These are phyloP conservation scores for Arthonia radiata DNA, from an alignment of 495 filamentous ascomycete genomes.

Conservation along the genomic window DNA sequence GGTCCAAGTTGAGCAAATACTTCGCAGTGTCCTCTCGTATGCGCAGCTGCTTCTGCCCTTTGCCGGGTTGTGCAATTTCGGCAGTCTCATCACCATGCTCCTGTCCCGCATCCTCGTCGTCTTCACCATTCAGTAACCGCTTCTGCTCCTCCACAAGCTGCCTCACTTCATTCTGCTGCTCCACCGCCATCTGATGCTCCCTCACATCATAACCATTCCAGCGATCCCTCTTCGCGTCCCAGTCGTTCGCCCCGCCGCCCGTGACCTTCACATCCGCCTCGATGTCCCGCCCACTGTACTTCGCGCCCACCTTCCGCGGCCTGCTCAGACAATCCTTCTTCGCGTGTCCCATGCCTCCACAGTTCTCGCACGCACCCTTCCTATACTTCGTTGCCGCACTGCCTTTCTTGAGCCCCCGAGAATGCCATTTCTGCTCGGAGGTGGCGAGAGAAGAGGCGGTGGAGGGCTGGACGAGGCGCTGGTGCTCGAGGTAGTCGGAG, in stretches of 20 bases:
- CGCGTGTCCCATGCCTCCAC: conserved; percentile 88
- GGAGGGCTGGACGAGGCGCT: no score
- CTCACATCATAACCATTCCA: conserved; percentile 91
- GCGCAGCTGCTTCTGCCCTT: conserved; percentile 69
- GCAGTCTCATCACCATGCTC: conserved; percentile 35
- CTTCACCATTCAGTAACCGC: conserved; percentile 20
- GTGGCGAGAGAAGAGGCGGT: no score
- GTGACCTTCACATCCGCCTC: conserved; percentile 79
- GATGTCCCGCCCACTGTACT: conserved; percentile 82
- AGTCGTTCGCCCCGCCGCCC: conserved; percentile 62
- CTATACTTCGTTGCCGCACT: conserved; percentile 86
- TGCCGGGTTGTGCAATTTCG: conserved; percentile 91
- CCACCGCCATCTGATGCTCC: conserved; percentile 63
- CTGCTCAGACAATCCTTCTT: conserved; percentile 79
- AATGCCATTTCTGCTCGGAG: conserved; percentile 69
- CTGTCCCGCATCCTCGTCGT: conserved; percentile 21
- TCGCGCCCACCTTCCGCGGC: conserved; percentile 72
- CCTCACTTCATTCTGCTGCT: conserved; percentile 73
- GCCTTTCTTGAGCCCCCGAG: conserved; percentile 54
- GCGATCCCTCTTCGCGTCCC: conserved; percentile 95
- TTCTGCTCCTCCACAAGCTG: conserved; percentile 64
- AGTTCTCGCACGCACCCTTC: conserved; percentile 95
- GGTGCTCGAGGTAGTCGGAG: conserved; percentile 88
- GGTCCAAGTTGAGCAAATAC: conserved; percentile 79
- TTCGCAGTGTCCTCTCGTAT: conserved; percentile 97